Percentiles rank a stretch among this genome's conserved stretches.
Evolutionary conservation across 2,329 filamentous ascomycete genomes (phyloP).

Genomic region (Emmonsiellopsis sp.): DNA sequence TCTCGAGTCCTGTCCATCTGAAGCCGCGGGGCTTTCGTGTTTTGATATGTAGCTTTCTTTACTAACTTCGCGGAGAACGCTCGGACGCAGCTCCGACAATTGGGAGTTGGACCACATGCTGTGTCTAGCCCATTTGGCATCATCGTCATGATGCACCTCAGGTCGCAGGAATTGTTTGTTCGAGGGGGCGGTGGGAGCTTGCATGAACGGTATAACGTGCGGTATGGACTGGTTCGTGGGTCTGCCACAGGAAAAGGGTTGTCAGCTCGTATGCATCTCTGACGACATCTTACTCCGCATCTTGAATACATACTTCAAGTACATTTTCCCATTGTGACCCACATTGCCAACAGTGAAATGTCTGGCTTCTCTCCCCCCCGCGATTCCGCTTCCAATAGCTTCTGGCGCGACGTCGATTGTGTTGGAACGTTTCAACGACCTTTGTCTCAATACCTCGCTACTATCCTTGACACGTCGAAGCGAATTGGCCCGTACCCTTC

Average conservation of each 20-base stretch:
- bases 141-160: conserved; percentile 20
- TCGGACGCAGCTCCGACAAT: conserved; percentile 30
- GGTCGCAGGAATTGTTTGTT: conserved; percentile 46
- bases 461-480: conserved; percentile 42
- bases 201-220: conserved; percentile 23
- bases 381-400: conserved; percentile 50
- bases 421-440: conserved; percentile 34
- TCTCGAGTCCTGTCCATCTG: conserved; percentile 30
- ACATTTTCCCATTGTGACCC: conserved; percentile 74
- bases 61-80: conserved; percentile 17
- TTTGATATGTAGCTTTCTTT: conserved; percentile 18
- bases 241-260: conserved; percentile 18
- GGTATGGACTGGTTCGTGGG: conserved; percentile 28
- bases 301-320: conserved; percentile 56
- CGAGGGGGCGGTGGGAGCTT: conserved; percentile 48
- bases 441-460: conserved; percentile 39
- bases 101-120: conserved; percentile 34
- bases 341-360: conserved; percentile 76
- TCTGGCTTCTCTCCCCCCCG: conserved; percentile 55
- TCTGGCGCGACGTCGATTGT: conserved; percentile 53
- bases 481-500: conserved; percentile 26
- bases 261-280: conserved; percentile 7
- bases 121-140: conserved; percentile 23
- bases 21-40: conserved; percentile 14
- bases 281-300: conserved; percentile 2